phyloP scores from a whole-genome alignment of 164 flowering plant species.

The Nymphaea colorata region DNA sequence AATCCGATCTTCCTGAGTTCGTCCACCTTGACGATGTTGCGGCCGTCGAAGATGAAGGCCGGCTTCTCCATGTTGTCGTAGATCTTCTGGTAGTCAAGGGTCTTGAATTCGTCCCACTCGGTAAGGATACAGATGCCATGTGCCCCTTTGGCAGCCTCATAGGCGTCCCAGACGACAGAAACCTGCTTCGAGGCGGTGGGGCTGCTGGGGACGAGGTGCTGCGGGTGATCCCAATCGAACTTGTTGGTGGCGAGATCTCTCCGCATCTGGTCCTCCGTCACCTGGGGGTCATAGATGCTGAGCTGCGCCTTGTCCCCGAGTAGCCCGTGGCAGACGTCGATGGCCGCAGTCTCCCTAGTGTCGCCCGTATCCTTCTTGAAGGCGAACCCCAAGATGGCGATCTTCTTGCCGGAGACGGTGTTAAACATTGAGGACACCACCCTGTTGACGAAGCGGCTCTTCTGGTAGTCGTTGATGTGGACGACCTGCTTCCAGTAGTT shows the following conservation, averaged over 20 bases:
- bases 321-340: constrained; percentile 17
- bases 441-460: constrained; percentile 13
- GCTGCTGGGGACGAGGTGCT: constrained; percentile 35
- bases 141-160: constrained; percentile 46
- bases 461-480: constrained; percentile 16
- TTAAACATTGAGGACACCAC: constrained; percentile 18
- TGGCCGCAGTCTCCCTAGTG: constrained; percentile 14
- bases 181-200: constrained; percentile 33
- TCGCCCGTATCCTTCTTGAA: constrained; percentile 18
- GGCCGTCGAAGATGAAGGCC: constrained; percentile 51
- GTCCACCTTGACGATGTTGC: constrained; percentile 38
- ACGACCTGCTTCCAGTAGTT: constrained; percentile 15
- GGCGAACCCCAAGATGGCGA: constrained; percentile 14
- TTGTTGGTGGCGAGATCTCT: constrained; percentile 48
- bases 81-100: constrained; percentile 42
- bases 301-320: constrained; percentile 47
- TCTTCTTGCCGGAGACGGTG: constrained; percentile 18
- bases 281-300: constrained; percentile 59
- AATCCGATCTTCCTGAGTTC: constrained; percentile 50
- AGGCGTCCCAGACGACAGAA: constrained; percentile 33
- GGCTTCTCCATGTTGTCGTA: constrained; percentile 58
- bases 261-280: constrained; percentile 44
- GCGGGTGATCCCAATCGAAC: constrained; percentile 61
- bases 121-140: constrained; percentile 66
- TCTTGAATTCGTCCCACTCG: constrained; percentile 66